Base-by-base conservation (phyloP, 1,284 basidiomycete genomes). In the Ustilago curta region DNA sequence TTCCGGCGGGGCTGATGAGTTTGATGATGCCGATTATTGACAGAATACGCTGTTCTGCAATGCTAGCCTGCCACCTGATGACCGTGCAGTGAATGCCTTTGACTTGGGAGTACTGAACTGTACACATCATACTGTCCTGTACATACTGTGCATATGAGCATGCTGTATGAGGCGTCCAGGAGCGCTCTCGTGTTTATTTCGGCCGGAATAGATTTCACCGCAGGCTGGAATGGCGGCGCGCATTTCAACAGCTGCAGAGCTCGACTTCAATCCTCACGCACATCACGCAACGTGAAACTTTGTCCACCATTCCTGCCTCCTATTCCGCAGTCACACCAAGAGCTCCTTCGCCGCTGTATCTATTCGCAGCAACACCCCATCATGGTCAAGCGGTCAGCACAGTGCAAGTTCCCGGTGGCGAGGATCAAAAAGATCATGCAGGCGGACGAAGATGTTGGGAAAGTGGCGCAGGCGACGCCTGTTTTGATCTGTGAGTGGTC, bases 371-470 rank as follows among this genome's bases (percentile, higher is more conserved):
- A 14, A 16, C 39, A 45, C 27, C 27, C 75, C 61, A 70, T 58
- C 47, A 84, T 84, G 83, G 83, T 80, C 31, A 80, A 80, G 43
- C 76, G 81, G 21, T 77, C 76, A 9, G 71, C 76, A 42, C 70
- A 79, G 39, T 72, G 73, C 74, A 84, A 84, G 54, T 84, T 84
- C 42, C 83, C 83, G 35, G 83, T 84, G 7, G 96, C 96, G 8
- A 90, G 96, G 59, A 99, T 98, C 87, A 99, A 98, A 89, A 94
- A 95, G 88, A 97, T 99, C 70, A 99, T 99, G 94, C 96, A 99
- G 87, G 95, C 96, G 85, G 96, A 99, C 85, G 97, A 99, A 84
- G 96, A 99, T 85, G 96, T 99, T 18, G 96, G 97, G 61, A 99
- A 99, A 86, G 94, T 99, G 19, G 95, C 97, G 1, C 93, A 95